phyloP scores from a whole-genome alignment of 257 asterid species.

The Nicotiana paniculata region DNA sequence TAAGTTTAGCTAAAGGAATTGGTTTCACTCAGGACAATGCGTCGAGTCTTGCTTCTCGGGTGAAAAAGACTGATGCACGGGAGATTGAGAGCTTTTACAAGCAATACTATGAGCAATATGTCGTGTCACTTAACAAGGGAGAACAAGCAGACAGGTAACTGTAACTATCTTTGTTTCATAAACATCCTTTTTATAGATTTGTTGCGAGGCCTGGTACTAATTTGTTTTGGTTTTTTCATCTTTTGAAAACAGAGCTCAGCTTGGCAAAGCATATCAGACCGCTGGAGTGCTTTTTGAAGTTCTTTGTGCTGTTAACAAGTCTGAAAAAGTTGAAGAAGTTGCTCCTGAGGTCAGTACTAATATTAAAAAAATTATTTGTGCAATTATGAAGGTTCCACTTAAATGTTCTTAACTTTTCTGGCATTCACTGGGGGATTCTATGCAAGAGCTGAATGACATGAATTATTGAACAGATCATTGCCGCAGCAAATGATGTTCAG shows the following conservation, averaged over 20 bases:
- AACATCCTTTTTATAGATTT: neutral
- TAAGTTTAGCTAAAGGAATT: constrained; percentile 6
- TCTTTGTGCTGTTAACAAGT: constrained; percentile 94
- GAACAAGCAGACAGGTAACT: constrained; percentile 88
- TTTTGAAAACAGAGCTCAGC: constrained; percentile 67
- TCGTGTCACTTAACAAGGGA: constrained; percentile 86
- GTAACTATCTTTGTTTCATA: neutral
- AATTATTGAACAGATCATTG: constrained; percentile 66
- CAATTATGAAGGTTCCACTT: neutral
- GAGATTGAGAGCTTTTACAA: constrained; percentile 98
- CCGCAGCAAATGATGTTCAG: constrained; percentile 96
- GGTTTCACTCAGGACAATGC: constrained; percentile 64
- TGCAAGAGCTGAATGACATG: constrained; percentile 2
- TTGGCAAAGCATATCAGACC: constrained; percentile 97
- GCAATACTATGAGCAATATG: constrained; percentile 91
- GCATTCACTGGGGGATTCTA: constrained; percentile 11
- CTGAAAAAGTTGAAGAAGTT: constrained; percentile 92
- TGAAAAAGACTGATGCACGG: constrained; percentile 89
- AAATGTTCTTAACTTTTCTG: neutral
- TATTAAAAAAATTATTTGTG: neutral
- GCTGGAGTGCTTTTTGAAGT: constrained; percentile 98
- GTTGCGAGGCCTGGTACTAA: neutral
- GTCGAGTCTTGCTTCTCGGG: constrained; percentile 73
- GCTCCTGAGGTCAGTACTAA: constrained; percentile 80
- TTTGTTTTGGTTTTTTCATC: neutral